These are phyloP conservation scores for Phoma herbarum DNA, from an alignment of 2,329 filamentous ascomycete species.

Conservation along the genomic window DNA sequence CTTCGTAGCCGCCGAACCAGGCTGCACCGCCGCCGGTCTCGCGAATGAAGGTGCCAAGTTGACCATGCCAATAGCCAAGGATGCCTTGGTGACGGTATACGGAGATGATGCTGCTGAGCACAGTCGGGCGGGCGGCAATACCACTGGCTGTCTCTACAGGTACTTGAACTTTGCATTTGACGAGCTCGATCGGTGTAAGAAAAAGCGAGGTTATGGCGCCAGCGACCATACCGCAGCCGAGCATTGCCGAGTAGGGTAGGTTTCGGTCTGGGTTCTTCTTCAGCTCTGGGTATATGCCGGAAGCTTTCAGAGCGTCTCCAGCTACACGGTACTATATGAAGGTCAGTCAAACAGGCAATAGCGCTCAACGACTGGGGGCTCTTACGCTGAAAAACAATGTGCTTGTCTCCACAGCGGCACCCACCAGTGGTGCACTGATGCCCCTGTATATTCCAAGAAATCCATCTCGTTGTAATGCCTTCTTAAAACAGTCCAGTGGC, in stretches of 20 bases:
- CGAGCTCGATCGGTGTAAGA: slow-evolving; percentile 92
- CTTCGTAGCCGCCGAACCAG: slow-evolving; percentile 76
- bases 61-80: slow-evolving; percentile 91
- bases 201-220: slow-evolving; percentile 90
- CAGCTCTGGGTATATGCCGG: slow-evolving; percentile 61
- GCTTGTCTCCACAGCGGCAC: slow-evolving; percentile 91
- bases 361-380: slow-evolving; percentile 6
- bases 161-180: slow-evolving; percentile 98
- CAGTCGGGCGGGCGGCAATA: slow-evolving; percentile 63
- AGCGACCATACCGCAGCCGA: slow-evolving; percentile 83
- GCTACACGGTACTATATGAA: slow-evolving; percentile 55
- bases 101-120: slow-evolving; percentile 75
- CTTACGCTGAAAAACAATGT: slow-evolving; percentile 84
- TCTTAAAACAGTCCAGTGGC: slow-evolving; percentile 90
- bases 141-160: slow-evolving; percentile 57
- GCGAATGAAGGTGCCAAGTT: slow-evolving; percentile 89
- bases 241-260: slow-evolving; percentile 77
- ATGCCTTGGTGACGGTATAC: slow-evolving; percentile 86
- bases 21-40: slow-evolving; percentile 93
- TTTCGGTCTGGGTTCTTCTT: slow-evolving; percentile 56
- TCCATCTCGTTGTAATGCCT: slow-evolving; percentile 84
- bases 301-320: slow-evolving; percentile 69
- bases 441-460: slow-evolving; percentile 85
- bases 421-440: slow-evolving; percentile 88
- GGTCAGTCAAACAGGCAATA: slow-evolving; percentile 29